A percentile compares a stretch with the other conserved stretches of the same genome.
These are phyloP conservation scores for Ganoderma lingzhi DNA, from an alignment of 1,284 basidiomycete genomes.

Conservation along the genomic window DNA sequence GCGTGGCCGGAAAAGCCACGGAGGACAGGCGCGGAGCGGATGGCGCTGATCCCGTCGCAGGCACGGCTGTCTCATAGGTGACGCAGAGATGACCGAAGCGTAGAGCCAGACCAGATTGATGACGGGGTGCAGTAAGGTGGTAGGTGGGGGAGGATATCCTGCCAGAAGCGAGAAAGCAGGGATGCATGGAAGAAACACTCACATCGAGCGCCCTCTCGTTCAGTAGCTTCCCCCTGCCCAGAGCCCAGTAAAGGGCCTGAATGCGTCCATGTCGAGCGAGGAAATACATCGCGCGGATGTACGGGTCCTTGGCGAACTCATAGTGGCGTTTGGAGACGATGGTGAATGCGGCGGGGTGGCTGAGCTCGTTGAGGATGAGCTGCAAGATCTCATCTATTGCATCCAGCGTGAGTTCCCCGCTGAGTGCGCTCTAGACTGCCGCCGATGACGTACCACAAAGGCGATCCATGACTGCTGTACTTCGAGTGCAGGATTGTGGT, in stretches of 20 bases:
- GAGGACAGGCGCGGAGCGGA: neutral
- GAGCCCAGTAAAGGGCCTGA: slow-evolving; percentile 74
- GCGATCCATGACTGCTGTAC: slow-evolving; percentile 55
- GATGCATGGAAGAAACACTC: slow-evolving; percentile 44
- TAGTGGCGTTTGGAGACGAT: slow-evolving; percentile 64
- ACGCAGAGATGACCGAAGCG: neutral
- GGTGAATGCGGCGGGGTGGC: slow-evolving; percentile 66
- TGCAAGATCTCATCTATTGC: slow-evolving; percentile 67
- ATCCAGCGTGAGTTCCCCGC: slow-evolving; percentile 10
- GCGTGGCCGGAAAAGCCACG: neutral
- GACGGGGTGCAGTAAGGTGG: neutral
- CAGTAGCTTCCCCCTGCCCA: slow-evolving; percentile 71
- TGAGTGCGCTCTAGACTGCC: neutral
- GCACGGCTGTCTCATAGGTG: neutral
- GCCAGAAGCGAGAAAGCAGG: slow-evolving; percentile 31
- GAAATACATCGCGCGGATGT: slow-evolving; percentile 79
- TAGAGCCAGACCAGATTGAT: neutral
- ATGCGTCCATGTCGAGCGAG: slow-evolving; percentile 71
- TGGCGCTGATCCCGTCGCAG: neutral
- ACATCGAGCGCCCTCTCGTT: slow-evolving; percentile 75
- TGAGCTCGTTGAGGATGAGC: slow-evolving; percentile 74
- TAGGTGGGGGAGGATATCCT: neutral
- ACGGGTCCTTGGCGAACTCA: slow-evolving; percentile 73
- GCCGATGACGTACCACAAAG: slow-evolving; percentile 61
- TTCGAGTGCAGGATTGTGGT: slow-evolving; percentile 6